Evolutionary conservation across 495 filamentous ascomycete species (phyloP), one percentile per base, ranked within the genome.

Genomic region (Pseudotulostoma volvatum): DNA sequence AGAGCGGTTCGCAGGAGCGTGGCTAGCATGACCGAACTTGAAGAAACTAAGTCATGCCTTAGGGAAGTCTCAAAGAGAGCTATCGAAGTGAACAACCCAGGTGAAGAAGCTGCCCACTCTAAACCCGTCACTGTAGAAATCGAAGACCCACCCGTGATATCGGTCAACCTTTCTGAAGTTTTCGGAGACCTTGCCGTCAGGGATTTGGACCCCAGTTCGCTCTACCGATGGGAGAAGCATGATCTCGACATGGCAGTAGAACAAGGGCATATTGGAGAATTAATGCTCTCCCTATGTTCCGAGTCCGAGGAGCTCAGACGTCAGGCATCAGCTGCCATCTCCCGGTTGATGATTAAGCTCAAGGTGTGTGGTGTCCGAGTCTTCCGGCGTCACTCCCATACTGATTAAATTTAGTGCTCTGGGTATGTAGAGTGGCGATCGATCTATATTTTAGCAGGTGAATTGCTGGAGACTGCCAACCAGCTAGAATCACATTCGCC

Each of bases 281-380:
- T 94, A 30, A 66, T 88, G 28, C 60, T 81, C 18, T 79, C 86
- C 47, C 62, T 94, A 31, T 80, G 73, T 38, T 88, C 83, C 1
- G 61, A 77, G 42, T 68, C 84, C 41, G 62, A 69, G 30, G 77
- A 79, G 47, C 77, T 90, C 36, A 69, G 85, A 18, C 70, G 71
- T 40, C 80, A 93, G 56, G 83, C 84, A n/a, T 65, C 82, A 16
- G 61, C 63, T 19, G 77, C 70, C 37, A 59, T 84, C 20, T 56
- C 70, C 14, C 76, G 77, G 42, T 71, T 82, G 44, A 73, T 76
- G 43, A 55, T 57, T 9, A 77, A 73, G 44, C 56, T 88, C 11
- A 70, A 82, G 55, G 67, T 68, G 51, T 9, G 38, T 23, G 8
- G 30, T 34, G 14, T 40, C 8, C 18, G 17, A 49, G 5, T 28